Conservation (phyloP, 1,284 basidiomycete species). For the Gomphus bonarii region DNA sequence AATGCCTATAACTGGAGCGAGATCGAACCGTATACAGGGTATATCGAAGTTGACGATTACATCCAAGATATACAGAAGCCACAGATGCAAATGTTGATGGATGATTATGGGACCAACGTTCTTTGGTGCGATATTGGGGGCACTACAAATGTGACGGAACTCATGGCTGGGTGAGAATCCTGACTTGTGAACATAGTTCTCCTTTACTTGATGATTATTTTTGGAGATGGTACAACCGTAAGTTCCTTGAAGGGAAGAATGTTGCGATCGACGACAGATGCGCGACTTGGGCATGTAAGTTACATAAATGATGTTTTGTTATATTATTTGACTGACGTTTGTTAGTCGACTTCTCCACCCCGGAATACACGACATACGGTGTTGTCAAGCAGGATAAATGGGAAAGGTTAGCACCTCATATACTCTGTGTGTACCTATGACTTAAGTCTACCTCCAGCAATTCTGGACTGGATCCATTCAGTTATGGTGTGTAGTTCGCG, state of each 20-base stretch:
- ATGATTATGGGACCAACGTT: neutral
- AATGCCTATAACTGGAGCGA: constrained; percentile 38
- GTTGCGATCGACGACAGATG: constrained; percentile 8
- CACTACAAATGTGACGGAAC: constrained; percentile 36
- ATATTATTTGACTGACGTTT: neutral
- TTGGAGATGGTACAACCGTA: constrained; percentile 7
- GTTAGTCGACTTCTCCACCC: constrained; percentile 42
- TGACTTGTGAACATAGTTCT: neutral
- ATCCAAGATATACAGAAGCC: constrained; percentile 41
- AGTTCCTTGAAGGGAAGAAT: constrained; percentile 5
- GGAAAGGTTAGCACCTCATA: constrained; percentile 37
- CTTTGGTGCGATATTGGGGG: constrained; percentile 56
- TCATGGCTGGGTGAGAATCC: constrained; percentile 21
- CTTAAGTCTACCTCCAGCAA: neutral
- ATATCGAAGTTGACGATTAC: constrained; percentile 38
- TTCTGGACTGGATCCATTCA: constrained; percentile 31
- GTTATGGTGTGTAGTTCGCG: constrained; percentile 28
- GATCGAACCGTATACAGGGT: constrained; percentile 45
- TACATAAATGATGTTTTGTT: neutral
- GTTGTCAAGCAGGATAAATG: constrained; percentile 39
- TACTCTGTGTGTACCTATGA: constrained; percentile 12
- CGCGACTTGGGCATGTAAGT: constrained; percentile 5
- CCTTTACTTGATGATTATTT: neutral
- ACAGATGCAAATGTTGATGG: constrained; percentile 44
- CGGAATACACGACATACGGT: constrained; percentile 43